These are phyloP conservation scores for Talaromyces sp. DNA, from an alignment of 2,329 filamentous ascomycete genomes.

Conservation along the genomic window DNA sequence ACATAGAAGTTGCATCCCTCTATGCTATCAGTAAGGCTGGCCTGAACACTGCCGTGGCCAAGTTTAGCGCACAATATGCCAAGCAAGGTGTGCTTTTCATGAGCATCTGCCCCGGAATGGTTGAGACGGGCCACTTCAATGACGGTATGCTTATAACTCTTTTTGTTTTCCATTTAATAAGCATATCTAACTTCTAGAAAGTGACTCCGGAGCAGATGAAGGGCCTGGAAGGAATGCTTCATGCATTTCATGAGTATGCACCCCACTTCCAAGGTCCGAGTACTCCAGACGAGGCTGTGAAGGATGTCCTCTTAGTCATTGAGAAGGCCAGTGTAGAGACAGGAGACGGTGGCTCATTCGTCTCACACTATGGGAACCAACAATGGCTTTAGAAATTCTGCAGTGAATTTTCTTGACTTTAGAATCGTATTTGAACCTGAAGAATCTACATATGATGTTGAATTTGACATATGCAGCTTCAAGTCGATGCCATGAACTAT, in stretches of 20 bases:
- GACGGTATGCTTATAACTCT: neutral
- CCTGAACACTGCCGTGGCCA: slow-evolving; percentile 56
- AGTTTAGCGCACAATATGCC: slow-evolving; percentile 55
- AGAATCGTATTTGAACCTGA: too few species aligned
- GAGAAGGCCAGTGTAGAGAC: slow-evolving; percentile 1
- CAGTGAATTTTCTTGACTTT: too few species aligned
- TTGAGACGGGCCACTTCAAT: slow-evolving; percentile 44
- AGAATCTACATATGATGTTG: too few species aligned
- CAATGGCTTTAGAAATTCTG: slow-evolving; percentile 12
- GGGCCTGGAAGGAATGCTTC: neutral
- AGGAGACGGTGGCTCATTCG: slow-evolving; percentile 9
- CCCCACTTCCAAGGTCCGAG: slow-evolving; percentile 2
- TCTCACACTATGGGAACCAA: slow-evolving; percentile 8
- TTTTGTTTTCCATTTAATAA: too few species aligned
- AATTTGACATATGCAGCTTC: too few species aligned
- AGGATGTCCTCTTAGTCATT: neutral
- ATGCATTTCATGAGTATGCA: slow-evolving; percentile 2
- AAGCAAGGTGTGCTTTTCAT: slow-evolving; percentile 58
- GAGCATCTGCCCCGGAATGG: slow-evolving; percentile 55
- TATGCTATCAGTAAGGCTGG: slow-evolving; percentile 59
- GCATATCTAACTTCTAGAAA: too few species aligned
- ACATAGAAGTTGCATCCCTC: slow-evolving; percentile 37
- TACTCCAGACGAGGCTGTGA: neutral
- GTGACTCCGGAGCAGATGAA: neutral
- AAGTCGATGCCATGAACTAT: too few species aligned